These are phyloP conservation scores for Pezicula carpinea DNA, from an alignment of 2,329 filamentous ascomycete genomes.

Conservation along the genomic window DNA sequence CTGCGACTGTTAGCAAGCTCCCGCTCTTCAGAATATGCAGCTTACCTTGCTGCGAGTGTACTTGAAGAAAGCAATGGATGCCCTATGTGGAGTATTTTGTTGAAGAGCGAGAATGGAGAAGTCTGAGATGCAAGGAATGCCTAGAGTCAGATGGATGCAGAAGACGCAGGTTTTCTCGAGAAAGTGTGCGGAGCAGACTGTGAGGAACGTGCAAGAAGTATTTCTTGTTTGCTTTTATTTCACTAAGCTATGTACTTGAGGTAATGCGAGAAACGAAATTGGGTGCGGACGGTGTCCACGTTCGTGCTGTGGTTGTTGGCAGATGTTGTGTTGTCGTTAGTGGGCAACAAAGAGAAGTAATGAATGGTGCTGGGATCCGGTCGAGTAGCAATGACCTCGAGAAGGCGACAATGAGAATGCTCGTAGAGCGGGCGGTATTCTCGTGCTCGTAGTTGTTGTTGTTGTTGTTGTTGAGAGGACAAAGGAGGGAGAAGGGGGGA, in stretches of 20 bases:
- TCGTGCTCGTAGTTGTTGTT: background rate
- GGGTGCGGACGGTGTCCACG: constrained; percentile 6
- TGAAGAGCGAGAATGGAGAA: background rate
- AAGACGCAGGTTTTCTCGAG: constrained; percentile 15
- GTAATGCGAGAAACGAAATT: constrained; percentile 20
- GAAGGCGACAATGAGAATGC: constrained; percentile 2
- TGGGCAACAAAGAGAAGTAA: constrained; percentile 1
- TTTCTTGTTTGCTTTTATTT: constrained; percentile 42
- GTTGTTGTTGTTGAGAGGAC: background rate
- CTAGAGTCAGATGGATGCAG: constrained; percentile 25
- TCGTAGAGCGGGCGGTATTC: too few relatives aligned
- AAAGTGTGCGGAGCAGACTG: constrained; percentile 27
- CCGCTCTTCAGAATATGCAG: constrained; percentile 12
- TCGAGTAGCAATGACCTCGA: constrained; percentile 5
- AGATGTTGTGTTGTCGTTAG: too few relatives aligned
- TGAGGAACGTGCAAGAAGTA: constrained; percentile 21
- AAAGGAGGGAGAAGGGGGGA: constrained; percentile 1
- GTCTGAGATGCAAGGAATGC: constrained; percentile 18
- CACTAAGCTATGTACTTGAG: constrained; percentile 37
- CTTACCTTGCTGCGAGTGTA: constrained; percentile 27
- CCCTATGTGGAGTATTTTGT: constrained; percentile 9
- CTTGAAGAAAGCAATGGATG: constrained; percentile 14
- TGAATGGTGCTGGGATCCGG: constrained; percentile 7
- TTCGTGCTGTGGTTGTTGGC: too few relatives aligned
- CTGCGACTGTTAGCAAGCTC: constrained; percentile 15